These are phyloP conservation scores for Auricularia heimuer DNA, from an alignment of 768 basidiomycete genomes.

Conservation along the genomic window DNA sequence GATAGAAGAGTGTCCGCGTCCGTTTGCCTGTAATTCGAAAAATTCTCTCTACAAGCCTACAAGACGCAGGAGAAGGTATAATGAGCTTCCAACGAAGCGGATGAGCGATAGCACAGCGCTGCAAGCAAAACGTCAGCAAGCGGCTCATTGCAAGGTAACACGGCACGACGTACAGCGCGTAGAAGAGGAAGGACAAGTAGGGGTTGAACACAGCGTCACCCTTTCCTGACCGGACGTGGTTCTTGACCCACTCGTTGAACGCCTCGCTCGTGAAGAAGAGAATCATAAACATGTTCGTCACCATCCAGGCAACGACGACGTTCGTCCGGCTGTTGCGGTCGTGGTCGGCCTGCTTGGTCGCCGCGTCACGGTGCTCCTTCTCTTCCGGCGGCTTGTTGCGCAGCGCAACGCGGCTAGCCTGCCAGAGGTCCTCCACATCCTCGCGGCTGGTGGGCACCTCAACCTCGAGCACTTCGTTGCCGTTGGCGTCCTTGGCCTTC, in stretches of 20 bases:
- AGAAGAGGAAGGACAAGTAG: conserved; percentile 81
- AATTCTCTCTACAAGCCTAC: conserved; percentile 38
- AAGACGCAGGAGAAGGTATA: conserved; percentile 72
- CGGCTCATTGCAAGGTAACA: neutral
- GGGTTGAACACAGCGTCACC: conserved; percentile 66
- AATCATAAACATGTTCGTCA: conserved; percentile 64
- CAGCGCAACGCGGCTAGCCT: conserved; percentile 61
- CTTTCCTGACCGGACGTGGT: conserved; percentile 37
- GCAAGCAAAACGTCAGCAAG: conserved; percentile 5
- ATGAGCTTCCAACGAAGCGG: conserved; percentile 67
- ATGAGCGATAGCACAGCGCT: conserved; percentile 74
- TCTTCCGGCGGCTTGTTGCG: conserved; percentile 57
- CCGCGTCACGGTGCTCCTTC: conserved; percentile 76
- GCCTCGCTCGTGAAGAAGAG: conserved; percentile 61
- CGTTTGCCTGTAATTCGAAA: neutral
- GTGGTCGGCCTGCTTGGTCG: conserved; percentile 82
- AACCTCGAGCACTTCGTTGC: conserved; percentile 81
- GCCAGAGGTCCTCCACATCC: conserved; percentile 83
- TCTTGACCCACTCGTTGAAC: conserved; percentile 63
- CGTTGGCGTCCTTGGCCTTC: conserved; percentile 75
- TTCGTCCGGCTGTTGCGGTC: conserved; percentile 79
- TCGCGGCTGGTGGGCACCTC: conserved; percentile 73
- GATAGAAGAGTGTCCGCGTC: neutral
- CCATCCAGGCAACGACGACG: conserved; percentile 75
- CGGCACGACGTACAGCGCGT: conserved; percentile 33